Conservation (phyloP, 2,329 filamentous ascomycete species). For the Stemphylium beticola region DNA sequence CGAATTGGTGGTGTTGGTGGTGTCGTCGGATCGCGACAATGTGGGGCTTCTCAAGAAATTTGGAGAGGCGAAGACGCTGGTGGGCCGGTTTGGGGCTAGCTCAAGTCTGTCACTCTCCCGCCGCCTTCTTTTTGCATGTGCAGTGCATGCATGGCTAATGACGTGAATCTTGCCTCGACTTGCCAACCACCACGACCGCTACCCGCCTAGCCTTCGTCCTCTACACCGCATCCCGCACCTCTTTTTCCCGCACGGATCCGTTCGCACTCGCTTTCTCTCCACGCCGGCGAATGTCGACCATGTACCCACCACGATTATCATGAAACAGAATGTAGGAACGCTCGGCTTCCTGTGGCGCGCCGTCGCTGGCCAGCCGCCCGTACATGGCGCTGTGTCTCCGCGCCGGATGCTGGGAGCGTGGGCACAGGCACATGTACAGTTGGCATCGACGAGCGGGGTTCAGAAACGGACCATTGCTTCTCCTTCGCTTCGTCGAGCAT, state of each 20-base stretch:
- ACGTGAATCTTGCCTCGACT: slow-evolving; percentile 11
- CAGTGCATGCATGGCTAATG: slow-evolving; percentile 12
- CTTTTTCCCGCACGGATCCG: not conserved
- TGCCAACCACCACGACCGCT: not conserved
- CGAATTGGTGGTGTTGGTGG: not conserved
- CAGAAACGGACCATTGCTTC: slow-evolving; percentile 21
- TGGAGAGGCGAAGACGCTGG: slow-evolving; percentile 23
- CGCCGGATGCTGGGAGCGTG: slow-evolving; percentile 16
- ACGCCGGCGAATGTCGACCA: slow-evolving; percentile 29
- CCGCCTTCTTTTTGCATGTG: slow-evolving; percentile 15
- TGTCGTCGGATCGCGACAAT: slow-evolving; percentile 9
- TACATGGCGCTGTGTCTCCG: slow-evolving; percentile 22
- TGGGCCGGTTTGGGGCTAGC: slow-evolving; percentile 12
- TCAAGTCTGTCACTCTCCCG: slow-evolving; percentile 1
- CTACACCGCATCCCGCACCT: slow-evolving; percentile 9
- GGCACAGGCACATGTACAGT: slow-evolving; percentile 16
- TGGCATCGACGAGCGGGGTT: slow-evolving; percentile 3
- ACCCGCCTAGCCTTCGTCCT: slow-evolving; percentile 7
- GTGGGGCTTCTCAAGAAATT: slow-evolving; percentile 23
- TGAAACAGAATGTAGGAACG: slow-evolving; percentile 54
- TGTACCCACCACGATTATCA: slow-evolving; percentile 46
- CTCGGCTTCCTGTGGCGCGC: slow-evolving; percentile 43
- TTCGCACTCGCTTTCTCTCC: slow-evolving; percentile 5
- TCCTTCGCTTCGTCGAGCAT: slow-evolving; percentile 5
- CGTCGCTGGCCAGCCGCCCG: slow-evolving; percentile 34